These are phyloP conservation scores for Kurtzmaniella quercitrusa DNA, from an alignment of 1,139 yeast genomes.

Conservation along the genomic window DNA sequence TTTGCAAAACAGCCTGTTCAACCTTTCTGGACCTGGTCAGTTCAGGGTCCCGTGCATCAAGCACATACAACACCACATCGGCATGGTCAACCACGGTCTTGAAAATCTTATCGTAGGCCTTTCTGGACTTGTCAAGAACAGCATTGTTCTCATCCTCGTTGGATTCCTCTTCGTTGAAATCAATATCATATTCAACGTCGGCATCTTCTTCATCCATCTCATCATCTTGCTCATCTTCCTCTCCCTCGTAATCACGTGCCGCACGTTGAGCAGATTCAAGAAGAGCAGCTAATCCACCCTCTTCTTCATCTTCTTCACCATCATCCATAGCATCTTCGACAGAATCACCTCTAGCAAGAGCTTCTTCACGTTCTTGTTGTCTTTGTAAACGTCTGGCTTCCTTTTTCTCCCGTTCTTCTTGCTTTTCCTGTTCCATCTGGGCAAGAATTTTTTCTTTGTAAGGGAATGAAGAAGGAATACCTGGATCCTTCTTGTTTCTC, in stretches of 20 bases:
- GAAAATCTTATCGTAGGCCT: slow-evolving; percentile 87
- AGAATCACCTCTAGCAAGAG: slow-evolving; percentile 38
- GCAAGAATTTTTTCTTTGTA: slow-evolving; percentile 79
- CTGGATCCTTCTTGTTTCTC: slow-evolving; percentile 77
- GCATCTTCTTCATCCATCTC: slow-evolving; percentile 43
- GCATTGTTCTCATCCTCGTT: slow-evolving; percentile 36
- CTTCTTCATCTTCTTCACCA: slow-evolving; percentile 41
- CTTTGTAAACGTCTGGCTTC: slow-evolving; percentile 44
- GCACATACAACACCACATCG: slow-evolving; percentile 85
- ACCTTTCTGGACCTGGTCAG: slow-evolving; percentile 89
- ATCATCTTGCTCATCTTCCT: slow-evolving; percentile 34
- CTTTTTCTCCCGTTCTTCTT: slow-evolving; percentile 58
- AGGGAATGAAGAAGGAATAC: slow-evolving; percentile 93
- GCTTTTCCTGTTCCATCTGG: slow-evolving; percentile 74
- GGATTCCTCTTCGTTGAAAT: slow-evolving; percentile 46
- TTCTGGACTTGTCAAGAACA: slow-evolving; percentile 73
- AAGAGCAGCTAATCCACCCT: slow-evolving; percentile 74
- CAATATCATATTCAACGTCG: slow-evolving; percentile 41
- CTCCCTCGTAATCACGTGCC: slow-evolving; percentile 69
- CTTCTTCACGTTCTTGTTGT: slow-evolving; percentile 47
- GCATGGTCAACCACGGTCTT: slow-evolving; percentile 80
- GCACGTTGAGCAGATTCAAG: slow-evolving; percentile 86
- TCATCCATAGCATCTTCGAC: slow-evolving; percentile 28
- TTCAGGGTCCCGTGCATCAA: slow-evolving; percentile 98
- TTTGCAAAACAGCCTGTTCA: slow-evolving; percentile 82